Percentiles rank a stretch among this genome's conserved stretches.
These are phyloP conservation scores for Russula dissimulans DNA, from an alignment of 768 basidiomycete species.

Conservation along the genomic window DNA sequence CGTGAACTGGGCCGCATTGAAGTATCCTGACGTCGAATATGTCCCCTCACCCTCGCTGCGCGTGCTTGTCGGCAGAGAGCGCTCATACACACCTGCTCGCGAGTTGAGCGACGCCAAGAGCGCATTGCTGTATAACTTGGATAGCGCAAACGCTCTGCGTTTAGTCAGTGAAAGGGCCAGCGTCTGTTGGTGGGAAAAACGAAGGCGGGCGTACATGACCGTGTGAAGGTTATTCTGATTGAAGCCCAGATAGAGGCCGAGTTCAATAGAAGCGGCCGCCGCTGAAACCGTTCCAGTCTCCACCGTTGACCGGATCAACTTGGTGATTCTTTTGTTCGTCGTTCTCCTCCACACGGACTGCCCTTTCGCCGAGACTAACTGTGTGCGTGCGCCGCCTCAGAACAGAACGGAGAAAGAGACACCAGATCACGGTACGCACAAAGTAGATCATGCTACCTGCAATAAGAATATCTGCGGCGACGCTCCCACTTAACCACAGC, in stretches of 20 bases:
- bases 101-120: conserved; percentile 10
- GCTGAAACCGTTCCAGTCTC: conserved; percentile 1
- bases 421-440: neutral
- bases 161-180: too few species aligned
- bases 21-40: neutral
- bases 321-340: neutral
- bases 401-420: too few species aligned
- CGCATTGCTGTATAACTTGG: conserved; percentile 9
- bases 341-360: neutral
- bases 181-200: too few species aligned
- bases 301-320: neutral
- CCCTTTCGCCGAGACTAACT: too few species aligned
- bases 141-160: neutral
- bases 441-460: conserved; percentile 4
- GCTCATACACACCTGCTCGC: neutral
- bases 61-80: neutral
- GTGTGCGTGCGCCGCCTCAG: too few species aligned
- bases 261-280: neutral
- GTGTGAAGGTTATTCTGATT: neutral
- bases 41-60: neutral
- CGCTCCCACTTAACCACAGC: neutral
- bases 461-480: neutral
- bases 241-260: neutral
- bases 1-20: neutral
- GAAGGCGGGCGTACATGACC: neutral